phyloP scores from a whole-genome alignment of 371 early-diverging fungal species.

The Syncephalis plumigaleata region DNA sequence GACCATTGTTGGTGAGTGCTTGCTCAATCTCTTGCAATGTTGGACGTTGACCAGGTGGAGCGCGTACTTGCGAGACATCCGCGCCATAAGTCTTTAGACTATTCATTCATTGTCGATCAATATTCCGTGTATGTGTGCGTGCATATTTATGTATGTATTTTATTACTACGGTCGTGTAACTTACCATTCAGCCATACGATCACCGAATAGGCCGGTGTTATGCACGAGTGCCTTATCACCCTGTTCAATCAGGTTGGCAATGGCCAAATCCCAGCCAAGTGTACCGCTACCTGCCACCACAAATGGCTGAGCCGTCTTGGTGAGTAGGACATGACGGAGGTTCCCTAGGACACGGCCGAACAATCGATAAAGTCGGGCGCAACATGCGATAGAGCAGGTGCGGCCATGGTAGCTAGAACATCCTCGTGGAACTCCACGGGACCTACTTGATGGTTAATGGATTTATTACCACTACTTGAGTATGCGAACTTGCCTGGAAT shows the following conservation, averaged over 20 bases:
- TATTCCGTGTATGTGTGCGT: no score
- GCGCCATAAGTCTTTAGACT: slow-evolving; percentile 79
- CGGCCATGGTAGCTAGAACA: slow-evolving; percentile 73
- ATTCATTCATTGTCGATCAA: slow-evolving; percentile 1
- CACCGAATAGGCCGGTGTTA: slow-evolving; percentile 91
- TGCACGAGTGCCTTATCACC: slow-evolving; percentile 80
- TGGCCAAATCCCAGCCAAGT: slow-evolving; percentile 88
- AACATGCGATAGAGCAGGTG: slow-evolving; percentile 85
- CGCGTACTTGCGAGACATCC: slow-evolving; percentile 55
- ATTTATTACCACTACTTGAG: neutral
- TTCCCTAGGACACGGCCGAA: slow-evolving; percentile 78
- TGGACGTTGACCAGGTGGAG: slow-evolving; percentile 41
- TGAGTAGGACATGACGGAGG: slow-evolving; percentile 60
- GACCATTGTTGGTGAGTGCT: slow-evolving; percentile 21
- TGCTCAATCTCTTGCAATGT: slow-evolving; percentile 33
- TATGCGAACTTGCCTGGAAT: slow-evolving; percentile 49
- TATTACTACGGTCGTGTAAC: neutral
- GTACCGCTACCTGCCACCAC: slow-evolving; percentile 88
- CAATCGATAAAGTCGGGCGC: slow-evolving; percentile 75
- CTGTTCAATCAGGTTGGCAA: slow-evolving; percentile 76
- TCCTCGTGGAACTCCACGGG: slow-evolving; percentile 89
- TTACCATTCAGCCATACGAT: slow-evolving; percentile 85
- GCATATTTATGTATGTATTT: no score
- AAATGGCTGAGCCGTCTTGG: slow-evolving; percentile 82
- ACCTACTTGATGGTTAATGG: slow-evolving; percentile 19